phyloP scores from a whole-genome alignment of 2,329 filamentous ascomycete species.

The Hymenoscyphus repandus region DNA sequence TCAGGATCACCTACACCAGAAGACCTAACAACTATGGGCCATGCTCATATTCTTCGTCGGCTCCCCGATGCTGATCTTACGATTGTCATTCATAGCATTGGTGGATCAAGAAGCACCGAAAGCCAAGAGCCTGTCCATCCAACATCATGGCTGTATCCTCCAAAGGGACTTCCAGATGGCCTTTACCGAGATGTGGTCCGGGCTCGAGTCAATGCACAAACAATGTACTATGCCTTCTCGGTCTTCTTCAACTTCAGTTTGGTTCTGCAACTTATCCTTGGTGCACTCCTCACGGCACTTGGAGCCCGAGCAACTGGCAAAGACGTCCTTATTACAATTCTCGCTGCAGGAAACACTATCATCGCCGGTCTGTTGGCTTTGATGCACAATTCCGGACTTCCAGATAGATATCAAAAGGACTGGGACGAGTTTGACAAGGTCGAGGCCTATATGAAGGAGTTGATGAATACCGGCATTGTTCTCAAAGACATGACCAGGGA shows the following conservation, averaged over 20 bases:
- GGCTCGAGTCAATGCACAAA: constrained; percentile 9
- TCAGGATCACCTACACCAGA: constrained; percentile 3
- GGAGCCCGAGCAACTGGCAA: constrained; percentile 11
- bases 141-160: constrained; percentile 14
- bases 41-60: constrained; percentile 3
- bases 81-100: constrained; percentile 8
- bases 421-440: constrained; percentile 14
- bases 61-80: constrained; percentile 4
- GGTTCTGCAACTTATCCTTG: constrained; percentile 23
- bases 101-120: constrained; percentile 4
- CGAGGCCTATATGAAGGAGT: constrained; percentile 9
- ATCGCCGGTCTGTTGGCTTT: constrained; percentile 11
- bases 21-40: constrained; percentile 2
- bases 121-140: constrained; percentile 8
- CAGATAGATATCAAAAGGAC: constrained; percentile 13
- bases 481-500: constrained; percentile 8
- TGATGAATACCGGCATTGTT: constrained; percentile 10
- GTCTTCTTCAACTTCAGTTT: constrained; percentile 18
- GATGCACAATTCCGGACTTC: constrained; percentile 12
- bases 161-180: constrained; percentile 17
- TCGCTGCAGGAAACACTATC: constrained; percentile 21
- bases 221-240: constrained; percentile 17
- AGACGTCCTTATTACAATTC: constrained; percentile 16
- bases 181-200: constrained; percentile 20
- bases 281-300: constrained; percentile 22